Evolutionary conservation across 257 asterid genomes (phyloP).

Genomic region (Misopates orontium): DNA sequence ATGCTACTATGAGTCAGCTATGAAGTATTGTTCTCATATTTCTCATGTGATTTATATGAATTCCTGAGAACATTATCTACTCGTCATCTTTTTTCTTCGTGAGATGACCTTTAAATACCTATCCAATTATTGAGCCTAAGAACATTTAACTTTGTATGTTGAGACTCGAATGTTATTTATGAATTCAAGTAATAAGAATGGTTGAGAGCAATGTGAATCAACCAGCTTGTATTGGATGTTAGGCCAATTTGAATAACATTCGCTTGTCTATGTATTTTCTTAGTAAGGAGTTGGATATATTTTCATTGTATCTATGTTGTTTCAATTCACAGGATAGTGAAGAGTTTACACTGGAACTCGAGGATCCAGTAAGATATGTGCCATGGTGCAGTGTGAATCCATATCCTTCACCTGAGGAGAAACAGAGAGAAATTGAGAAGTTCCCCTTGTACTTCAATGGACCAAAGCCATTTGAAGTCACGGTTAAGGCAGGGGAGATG

Average conservation of each 20-base stretch:
- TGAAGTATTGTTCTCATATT: too few relatives aligned
- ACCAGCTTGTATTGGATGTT: background rate
- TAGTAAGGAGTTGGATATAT: background rate
- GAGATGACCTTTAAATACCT: too few relatives aligned
- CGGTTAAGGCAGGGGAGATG: conserved; percentile 84
- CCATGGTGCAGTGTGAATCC: conserved; percentile 98
- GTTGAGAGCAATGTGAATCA: background rate
- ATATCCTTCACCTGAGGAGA: conserved; percentile 53
- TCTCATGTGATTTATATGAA: too few relatives aligned
- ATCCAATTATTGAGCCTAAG: background rate
- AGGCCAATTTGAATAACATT: too few relatives aligned
- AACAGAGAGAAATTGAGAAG: conserved; percentile 46
- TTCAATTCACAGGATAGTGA: conserved; percentile 53
- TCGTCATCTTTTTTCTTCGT: too few relatives aligned
- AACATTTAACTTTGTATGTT: background rate
- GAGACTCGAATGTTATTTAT: background rate
- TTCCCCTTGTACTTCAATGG: conserved; percentile 77
- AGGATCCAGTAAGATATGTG: conserved; percentile 52
- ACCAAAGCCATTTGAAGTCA: conserved; percentile 86
- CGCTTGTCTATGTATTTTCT: background rate
- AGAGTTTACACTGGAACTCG: conserved; percentile 66
- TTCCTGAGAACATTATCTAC: too few relatives aligned
- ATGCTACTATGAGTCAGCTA: background rate
- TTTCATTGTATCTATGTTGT: conserved; percentile 1
- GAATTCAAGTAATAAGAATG: background rate